phyloP scores from a whole-genome alignment of 257 asterid species.

The Fraxinus pennsylvanica region DNA sequence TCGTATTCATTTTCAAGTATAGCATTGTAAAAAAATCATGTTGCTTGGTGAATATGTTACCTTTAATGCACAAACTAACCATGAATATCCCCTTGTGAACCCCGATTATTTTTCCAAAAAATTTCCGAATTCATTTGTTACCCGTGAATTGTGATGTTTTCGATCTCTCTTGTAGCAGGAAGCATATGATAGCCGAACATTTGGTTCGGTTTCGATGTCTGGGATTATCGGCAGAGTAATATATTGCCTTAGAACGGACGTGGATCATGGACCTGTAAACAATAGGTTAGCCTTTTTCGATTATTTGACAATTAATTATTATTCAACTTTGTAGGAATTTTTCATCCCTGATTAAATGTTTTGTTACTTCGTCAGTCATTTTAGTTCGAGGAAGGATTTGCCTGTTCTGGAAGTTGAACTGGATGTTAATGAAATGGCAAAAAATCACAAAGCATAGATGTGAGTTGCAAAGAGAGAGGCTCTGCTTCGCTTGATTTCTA shows the following conservation, averaged over 20 bases:
- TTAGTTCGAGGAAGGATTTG: conserved; percentile 51
- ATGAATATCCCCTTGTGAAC: neutral
- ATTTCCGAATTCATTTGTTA: neutral
- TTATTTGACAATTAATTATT: neutral
- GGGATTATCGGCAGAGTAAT: conserved; percentile 75
- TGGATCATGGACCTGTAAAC: conserved; percentile 76
- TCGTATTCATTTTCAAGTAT: neutral
- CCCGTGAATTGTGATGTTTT: neutral
- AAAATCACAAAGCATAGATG: conserved; percentile 57
- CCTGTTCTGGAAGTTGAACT: conserved; percentile 75
- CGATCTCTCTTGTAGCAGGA: conserved; percentile 50
- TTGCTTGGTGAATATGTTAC: neutral
- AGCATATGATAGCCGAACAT: conserved; percentile 74
- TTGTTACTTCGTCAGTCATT: conserved; percentile 40
- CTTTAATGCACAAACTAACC: neutral
- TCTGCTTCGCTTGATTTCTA: conserved; percentile 9
- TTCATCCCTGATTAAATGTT: neutral
- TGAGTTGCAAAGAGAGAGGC: neutral
- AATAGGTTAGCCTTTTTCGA: conserved; percentile 55
- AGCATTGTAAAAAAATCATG: neutral
- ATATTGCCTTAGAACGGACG: conserved; percentile 71
- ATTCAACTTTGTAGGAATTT: conserved; percentile 10
- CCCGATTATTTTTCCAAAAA: neutral
- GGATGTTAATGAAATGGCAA: conserved; percentile 78
- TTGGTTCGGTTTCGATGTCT: conserved; percentile 73